Base-by-base conservation (phyloP, 225 moss, liverwort and hornwort genomes). In the Rhytidiadelphus loreus region DNA sequence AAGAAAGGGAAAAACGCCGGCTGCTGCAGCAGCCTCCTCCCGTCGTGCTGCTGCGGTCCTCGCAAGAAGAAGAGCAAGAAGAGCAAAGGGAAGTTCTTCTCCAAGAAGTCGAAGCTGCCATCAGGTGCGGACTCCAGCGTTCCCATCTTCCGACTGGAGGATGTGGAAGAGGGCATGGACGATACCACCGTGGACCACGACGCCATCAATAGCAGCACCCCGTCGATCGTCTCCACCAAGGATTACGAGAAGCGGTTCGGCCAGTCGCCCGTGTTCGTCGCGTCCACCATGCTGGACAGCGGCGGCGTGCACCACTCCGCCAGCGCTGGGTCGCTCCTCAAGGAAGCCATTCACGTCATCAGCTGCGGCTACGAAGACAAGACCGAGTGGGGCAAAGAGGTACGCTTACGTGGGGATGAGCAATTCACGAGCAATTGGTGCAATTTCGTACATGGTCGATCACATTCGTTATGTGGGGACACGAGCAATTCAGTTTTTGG, bases 311-410 rank as follows among this genome's bases (percentile, higher is more conserved):
- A 95, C 61, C 98, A 96, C 89, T 96, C 96, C 26, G 97, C 98
- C 8, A 98, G 94, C 73, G 95, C 98, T 5, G 98, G 98, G 3
- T 97, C 98, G 52, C 92, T 98, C 39, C 84, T 98, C 78, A 98
- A 98, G 82, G 98, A 98, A 90, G 98, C 98, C 24, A 98, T 98
- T 85, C 98, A 98, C 81, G 98, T 98, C 78, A 98, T 98, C 89
- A 98, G 98, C 58, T 98, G 98, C 83, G 98, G 98, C 17, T 98
- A 98, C 72, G 98, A 98, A 88, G 97, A 95, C 90, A 98, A 98
- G 86, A 95, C 98, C 10, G 98, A 98, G 50, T 98, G 98, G 98
- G 98, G 98, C n/a, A 98, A 98, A 87, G 98, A 98, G 95, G 98
- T 88, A 82, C 16, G 80, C 80, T 80, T 59, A 8, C 80, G 53